These are phyloP conservation scores for Pleodorina starrii DNA, from an alignment of 139 green algal species.

Conservation along the genomic window DNA sequence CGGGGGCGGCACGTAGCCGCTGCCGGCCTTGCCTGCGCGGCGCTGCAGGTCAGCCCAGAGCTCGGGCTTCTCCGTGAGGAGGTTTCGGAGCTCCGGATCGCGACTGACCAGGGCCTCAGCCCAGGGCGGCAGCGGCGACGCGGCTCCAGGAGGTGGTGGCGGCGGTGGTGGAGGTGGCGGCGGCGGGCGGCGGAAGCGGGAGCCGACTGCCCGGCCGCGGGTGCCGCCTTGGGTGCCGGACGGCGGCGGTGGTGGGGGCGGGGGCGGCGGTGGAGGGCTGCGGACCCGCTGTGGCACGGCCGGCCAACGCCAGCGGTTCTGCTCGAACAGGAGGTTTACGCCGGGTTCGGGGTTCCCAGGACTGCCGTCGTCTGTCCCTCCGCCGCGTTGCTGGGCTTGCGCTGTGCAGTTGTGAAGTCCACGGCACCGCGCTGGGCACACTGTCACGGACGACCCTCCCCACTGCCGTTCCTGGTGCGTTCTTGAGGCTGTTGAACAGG, in stretches of 20 bases:
- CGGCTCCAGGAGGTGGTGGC: background rate
- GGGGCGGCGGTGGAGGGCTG: background rate
- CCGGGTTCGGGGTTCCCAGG: background rate
- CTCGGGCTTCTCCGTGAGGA: conserved; percentile 11
- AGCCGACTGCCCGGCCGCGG: no score
- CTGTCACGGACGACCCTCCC: no score
- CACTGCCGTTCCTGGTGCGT: no score
- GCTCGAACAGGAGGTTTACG: conserved; percentile 29
- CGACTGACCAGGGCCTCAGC: background rate
- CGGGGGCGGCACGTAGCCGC: background rate
- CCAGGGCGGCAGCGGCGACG: background rate
- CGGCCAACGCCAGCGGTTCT: conserved; percentile 44
- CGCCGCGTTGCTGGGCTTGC: background rate
- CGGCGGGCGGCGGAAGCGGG: background rate
- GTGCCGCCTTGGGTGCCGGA: background rate
- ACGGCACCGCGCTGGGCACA: no score
- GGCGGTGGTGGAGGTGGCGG: conserved; percentile 1
- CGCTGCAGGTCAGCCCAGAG: conserved; percentile 43
- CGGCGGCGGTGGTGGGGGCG: background rate
- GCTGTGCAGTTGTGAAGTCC: no score
- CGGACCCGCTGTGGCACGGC: background rate
- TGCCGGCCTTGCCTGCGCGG: background rate
- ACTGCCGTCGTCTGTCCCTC: background rate
- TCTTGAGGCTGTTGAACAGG: no score
- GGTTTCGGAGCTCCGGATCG: conserved; percentile 8